Conservation (phyloP, 129 eudicot genomes). For the Helianthus annuus region DNA sequence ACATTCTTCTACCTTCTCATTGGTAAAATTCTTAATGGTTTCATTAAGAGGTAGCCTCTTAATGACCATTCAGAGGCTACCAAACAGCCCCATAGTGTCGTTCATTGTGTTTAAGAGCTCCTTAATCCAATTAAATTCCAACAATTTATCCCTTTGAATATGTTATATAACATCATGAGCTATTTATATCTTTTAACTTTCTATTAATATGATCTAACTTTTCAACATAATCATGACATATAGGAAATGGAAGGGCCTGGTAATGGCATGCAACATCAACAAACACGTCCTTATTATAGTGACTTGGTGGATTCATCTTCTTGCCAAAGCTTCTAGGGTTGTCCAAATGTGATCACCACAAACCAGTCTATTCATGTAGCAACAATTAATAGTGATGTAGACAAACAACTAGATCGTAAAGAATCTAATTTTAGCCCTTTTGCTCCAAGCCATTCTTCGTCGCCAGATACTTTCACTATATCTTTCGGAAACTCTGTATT, state of each 20-base stretch:
- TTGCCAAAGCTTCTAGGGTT: slow-evolving; percentile 17
- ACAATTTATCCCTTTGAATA: background rate
- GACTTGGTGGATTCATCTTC: slow-evolving; percentile 24
- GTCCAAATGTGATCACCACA: slow-evolving; percentile 8
- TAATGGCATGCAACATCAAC: slow-evolving; percentile 18
- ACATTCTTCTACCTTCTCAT: too few species aligned
- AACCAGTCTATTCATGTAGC: slow-evolving; percentile 18
- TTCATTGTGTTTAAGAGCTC: too few species aligned
- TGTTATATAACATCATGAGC: background rate
- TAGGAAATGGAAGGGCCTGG: slow-evolving; percentile 28
- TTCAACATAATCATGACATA: background rate
- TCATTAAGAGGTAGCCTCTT: too few species aligned
- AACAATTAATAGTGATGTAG: slow-evolving; percentile 9
- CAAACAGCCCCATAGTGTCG: too few species aligned
- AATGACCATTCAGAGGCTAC: too few species aligned
- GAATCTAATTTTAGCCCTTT: slow-evolving; percentile 5
- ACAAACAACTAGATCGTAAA: slow-evolving; percentile 14
- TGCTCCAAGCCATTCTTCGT: slow-evolving; percentile 7
- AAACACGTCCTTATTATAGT: slow-evolving; percentile 19
- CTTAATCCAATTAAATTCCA: too few species aligned
- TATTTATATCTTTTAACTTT: background rate
- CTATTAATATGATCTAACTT: background rate
- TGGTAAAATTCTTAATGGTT: too few species aligned
- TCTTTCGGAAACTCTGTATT: slow-evolving; percentile 26
- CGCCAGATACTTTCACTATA: slow-evolving; percentile 25